Percentiles rank a stretch among this genome's conserved stretches.
phyloP scores from a whole-genome alignment of 176 grass and related monocot species.

The Oryza meyeriana region DNA sequence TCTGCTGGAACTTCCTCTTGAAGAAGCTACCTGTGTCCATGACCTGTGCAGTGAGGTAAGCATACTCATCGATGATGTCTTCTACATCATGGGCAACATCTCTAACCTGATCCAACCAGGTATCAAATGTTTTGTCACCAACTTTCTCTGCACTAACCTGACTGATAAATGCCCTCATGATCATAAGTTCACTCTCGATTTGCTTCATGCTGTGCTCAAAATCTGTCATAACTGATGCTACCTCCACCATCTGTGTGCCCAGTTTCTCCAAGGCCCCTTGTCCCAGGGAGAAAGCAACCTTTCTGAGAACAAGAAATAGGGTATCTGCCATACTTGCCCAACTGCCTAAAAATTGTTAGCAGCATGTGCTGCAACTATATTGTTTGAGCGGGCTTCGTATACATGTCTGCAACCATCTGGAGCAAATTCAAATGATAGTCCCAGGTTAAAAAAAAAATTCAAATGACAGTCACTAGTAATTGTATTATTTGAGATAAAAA shows the following conservation, averaged over 20 bases:
- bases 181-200: constrained; percentile 35
- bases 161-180: constrained; percentile 46
- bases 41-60: constrained; percentile 33
- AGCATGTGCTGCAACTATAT: neutral
- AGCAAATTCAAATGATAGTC: too few species aligned
- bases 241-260: constrained; percentile 17
- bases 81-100: constrained; percentile 46
- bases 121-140: constrained; percentile 8
- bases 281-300: constrained; percentile 41
- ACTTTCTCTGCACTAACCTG: constrained; percentile 13
- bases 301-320: constrained; percentile 32
- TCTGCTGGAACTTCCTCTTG: constrained; percentile 37
- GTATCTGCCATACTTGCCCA: constrained; percentile 47
- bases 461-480: too few species aligned
- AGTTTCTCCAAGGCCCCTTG: constrained; percentile 14
- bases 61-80: constrained; percentile 51
- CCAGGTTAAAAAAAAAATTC: too few species aligned
- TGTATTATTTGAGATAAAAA: neutral
- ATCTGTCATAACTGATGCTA: constrained; percentile 22
- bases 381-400: neutral
- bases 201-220: constrained; percentile 36
- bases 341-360: neutral
- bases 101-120: constrained; percentile 46
- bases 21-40: constrained; percentile 5
- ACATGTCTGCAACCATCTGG: neutral